Evolutionary conservation across 352 stramenopile genomes (phyloP), one percentile per base, ranked within the genome.

Genomic region (Elongisporangium undulatum): DNA sequence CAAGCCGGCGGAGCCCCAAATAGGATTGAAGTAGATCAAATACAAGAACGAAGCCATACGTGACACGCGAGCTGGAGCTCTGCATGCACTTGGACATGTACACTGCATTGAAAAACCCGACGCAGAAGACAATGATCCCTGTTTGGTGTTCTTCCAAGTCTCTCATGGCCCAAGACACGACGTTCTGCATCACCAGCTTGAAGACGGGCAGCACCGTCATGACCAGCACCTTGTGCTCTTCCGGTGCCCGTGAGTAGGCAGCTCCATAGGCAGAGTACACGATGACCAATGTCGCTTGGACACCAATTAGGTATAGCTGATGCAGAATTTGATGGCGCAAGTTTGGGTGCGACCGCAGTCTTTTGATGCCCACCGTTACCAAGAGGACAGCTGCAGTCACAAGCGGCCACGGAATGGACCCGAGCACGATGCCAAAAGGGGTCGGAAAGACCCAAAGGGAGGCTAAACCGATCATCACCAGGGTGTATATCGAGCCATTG

Each of bases 71-170:
- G 15, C 53, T 55, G n/a, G 64, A 16, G n/a, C 49, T 61, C 34
- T 71, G 67, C 67, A 71, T 71, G 34, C 39, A 59, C 0, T 63
- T 70, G 13, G 63, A 63, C 16, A 74, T 26, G 22, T 74, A 71
- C 2, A 74, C 19, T 1, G 67, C 57, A 29, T 74, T 74, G 59
- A 74, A 74, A 19, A 71, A 68, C 22, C 71, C 56, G 19, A 68
- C 56, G 1, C 63, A 68, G 22, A 74, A 74, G 38, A 74, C 29
- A 4, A 41, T 9, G 13, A 15, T 41, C 5, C 29, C 29, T 4
- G 29, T 4, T 13, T 15, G 29, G 9, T 41, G 9, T 9, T 41
- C 29, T 13, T 41, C 29, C 29, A 41, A 41, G 29, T 41, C 29
- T 6, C 8, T 9, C 29, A 41, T 41, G 5, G 29, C 29, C 29